phyloP scores from a whole-genome alignment of 176 grass and related monocot species.

The Rhynchospora breviuscula region DNA sequence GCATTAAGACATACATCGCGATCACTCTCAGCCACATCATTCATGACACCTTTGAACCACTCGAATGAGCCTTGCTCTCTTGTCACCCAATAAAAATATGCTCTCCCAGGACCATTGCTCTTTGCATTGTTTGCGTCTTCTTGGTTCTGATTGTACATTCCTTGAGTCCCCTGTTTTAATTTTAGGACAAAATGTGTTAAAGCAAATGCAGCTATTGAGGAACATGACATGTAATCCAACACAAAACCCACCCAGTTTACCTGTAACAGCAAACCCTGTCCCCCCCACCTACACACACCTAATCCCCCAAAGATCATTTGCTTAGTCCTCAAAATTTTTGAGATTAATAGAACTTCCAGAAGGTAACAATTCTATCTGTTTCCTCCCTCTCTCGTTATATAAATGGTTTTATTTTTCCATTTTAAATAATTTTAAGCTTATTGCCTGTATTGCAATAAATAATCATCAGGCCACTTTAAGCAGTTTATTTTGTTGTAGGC shows the following conservation, averaged over 20 bases:
- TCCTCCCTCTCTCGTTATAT: background rate
- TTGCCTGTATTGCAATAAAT: background rate
- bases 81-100: constrained; percentile 99
- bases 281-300: background rate
- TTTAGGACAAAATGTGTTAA: constrained; percentile 12
- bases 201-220: background rate
- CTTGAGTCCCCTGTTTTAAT: constrained; percentile 50
- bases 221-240: background rate
- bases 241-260: background rate
- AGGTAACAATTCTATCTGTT: background rate
- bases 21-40: constrained; percentile 90
- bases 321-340: too few relatives aligned
- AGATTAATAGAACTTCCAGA: background rate
- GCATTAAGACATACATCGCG: constrained; percentile 45
- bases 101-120: constrained; percentile 74
- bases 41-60: constrained; percentile 99
- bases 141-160: constrained; percentile 35
- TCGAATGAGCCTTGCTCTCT: constrained; percentile 98
- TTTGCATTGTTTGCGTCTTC: constrained; percentile 9
- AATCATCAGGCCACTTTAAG: background rate
- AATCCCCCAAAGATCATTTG: background rate
- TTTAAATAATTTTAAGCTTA: constrained; percentile 3
- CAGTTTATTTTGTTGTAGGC: background rate
- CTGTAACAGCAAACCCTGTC: background rate
- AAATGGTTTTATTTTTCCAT: background rate